These are phyloP conservation scores for Saccharomyces paradoxus DNA, from an alignment of 805 yeast genomes.

Conservation along the genomic window DNA sequence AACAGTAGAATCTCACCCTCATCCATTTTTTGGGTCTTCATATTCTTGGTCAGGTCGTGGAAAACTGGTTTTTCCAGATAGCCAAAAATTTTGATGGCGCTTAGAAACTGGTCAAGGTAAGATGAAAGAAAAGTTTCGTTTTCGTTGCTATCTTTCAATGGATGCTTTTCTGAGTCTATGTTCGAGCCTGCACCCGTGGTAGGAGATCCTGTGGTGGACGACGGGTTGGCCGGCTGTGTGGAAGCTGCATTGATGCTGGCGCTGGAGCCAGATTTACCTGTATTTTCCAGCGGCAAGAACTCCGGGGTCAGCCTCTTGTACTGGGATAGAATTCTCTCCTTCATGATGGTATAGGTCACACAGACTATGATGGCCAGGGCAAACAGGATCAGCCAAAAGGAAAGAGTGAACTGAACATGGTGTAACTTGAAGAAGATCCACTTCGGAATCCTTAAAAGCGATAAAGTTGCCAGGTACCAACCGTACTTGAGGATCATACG, in stretches of 20 bases:
- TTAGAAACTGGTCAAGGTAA: conserved; percentile 79
- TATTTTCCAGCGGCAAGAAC: conserved; percentile 2
- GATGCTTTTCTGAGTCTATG: background rate
- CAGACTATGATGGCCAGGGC: conserved; percentile 9
- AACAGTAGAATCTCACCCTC: conserved; percentile 68
- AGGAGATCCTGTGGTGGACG: background rate
- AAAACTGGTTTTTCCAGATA: conserved; percentile 84
- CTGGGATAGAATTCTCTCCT: conserved; percentile 19
- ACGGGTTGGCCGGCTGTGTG: background rate
- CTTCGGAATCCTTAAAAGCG: conserved; percentile 10
- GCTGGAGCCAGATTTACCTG: background rate
- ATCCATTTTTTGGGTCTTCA: conserved; percentile 79
- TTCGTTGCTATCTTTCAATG: conserved; percentile 5
- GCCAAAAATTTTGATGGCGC: conserved; percentile 90
- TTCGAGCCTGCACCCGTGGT: background rate
- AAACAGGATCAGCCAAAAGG: conserved; percentile 12
- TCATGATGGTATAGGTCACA: conserved; percentile 15
- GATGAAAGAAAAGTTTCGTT: conserved; percentile 36
- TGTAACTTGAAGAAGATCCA: conserved; percentile 13
- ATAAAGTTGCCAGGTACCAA: conserved; percentile 8
- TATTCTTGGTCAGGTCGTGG: conserved; percentile 83
- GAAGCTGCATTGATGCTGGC: background rate
- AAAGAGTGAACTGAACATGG: conserved; percentile 13
- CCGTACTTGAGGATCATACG: background rate
- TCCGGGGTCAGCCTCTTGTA: conserved; percentile 21